Evolutionary conservation across 768 basidiomycete genomes (phyloP).

Genomic region (Porphyrellus cyaneotinctus): DNA sequence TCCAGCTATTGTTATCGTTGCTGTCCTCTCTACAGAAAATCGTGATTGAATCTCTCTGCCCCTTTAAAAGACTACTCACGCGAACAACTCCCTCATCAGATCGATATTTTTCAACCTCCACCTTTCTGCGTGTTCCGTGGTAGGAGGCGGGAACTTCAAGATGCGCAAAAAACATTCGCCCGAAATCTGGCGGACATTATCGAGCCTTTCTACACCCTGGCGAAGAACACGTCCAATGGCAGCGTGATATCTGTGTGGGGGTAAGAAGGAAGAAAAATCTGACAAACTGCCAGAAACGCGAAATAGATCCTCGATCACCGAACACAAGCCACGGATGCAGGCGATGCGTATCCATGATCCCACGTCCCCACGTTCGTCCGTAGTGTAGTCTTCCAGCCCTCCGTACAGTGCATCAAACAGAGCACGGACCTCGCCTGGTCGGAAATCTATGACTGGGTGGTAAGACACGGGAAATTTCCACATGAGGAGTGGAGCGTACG

Average conservation of each 20-base stretch:
- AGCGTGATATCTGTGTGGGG: constrained; percentile 51
- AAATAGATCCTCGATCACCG: constrained; percentile 51
- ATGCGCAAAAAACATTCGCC: constrained; percentile 58
- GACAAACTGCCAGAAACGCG: constrained; percentile 37
- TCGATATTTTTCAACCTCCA: constrained; percentile 52
- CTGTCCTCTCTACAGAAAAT: constrained; percentile 31
- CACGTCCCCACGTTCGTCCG: constrained; percentile 93
- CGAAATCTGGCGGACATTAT: constrained; percentile 82
- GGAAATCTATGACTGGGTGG: constrained; percentile 40
- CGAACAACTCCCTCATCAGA: constrained; percentile 49
- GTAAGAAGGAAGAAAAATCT: constrained; percentile 56
- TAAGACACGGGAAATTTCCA: constrained; percentile 10
- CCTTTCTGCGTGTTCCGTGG: constrained; percentile 33
- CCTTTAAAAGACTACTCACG: constrained; percentile 33
- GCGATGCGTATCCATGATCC: constrained; percentile 92
- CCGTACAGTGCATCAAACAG: constrained; percentile 55
- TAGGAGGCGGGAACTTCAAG: constrained; percentile 44
- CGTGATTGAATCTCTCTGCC: background rate
- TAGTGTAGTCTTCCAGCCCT: constrained; percentile 88
- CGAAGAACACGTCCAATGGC: constrained; percentile 71
- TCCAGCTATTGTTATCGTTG: constrained; percentile 47
- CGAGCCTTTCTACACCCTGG: constrained; percentile 87
- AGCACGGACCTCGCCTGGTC: constrained; percentile 40
- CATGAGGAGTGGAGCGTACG: constrained; percentile 38
- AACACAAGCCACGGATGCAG: constrained; percentile 63